A percentile compares a stretch with the other conserved stretches of the same genome.
phyloP scores from a whole-genome alignment of 495 filamentous ascomycete species.

The Penicillium paradoxum region DNA sequence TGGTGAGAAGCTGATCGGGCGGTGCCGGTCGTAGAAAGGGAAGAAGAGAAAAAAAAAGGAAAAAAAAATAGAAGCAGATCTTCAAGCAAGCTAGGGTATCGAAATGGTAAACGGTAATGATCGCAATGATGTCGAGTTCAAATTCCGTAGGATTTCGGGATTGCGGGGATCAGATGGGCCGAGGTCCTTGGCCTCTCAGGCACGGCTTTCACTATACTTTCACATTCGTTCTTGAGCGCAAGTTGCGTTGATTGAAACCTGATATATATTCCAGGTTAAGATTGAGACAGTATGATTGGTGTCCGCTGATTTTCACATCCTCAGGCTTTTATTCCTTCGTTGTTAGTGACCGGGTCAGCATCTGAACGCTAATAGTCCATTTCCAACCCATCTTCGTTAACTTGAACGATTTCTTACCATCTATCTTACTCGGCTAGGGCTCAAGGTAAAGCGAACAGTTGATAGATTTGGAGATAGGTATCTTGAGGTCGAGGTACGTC shows the following conservation, averaged over 20 bases:
- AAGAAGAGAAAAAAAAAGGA: background rate
- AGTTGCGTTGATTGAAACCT: background rate
- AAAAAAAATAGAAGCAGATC: background rate
- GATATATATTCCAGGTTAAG: background rate
- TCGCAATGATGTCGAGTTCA: background rate
- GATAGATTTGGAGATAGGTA: too few relatives aligned
- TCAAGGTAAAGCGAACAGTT: too few relatives aligned
- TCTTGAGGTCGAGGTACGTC: background rate
- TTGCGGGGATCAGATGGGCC: constrained; percentile 11
- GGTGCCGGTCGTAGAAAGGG: constrained; percentile 5
- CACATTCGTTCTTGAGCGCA: background rate
- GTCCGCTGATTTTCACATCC: too few relatives aligned
- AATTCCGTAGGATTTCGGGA: constrained; percentile 6
- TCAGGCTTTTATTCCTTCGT: too few relatives aligned
- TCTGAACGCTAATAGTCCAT: too few relatives aligned
- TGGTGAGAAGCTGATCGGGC: constrained; percentile 31
- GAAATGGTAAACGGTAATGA: background rate
- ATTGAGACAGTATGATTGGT: background rate
- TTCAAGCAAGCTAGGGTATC: constrained; percentile 10
- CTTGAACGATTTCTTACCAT: too few relatives aligned
- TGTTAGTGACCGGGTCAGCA: too few relatives aligned
- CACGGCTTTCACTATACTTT: background rate
- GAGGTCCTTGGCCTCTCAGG: constrained; percentile 7
- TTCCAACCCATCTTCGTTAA: too few relatives aligned
- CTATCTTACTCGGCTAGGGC: too few relatives aligned